These are phyloP conservation scores for Mortierella hygrophila DNA, from an alignment of 192 early-diverging fungal species.

Conservation along the genomic window DNA sequence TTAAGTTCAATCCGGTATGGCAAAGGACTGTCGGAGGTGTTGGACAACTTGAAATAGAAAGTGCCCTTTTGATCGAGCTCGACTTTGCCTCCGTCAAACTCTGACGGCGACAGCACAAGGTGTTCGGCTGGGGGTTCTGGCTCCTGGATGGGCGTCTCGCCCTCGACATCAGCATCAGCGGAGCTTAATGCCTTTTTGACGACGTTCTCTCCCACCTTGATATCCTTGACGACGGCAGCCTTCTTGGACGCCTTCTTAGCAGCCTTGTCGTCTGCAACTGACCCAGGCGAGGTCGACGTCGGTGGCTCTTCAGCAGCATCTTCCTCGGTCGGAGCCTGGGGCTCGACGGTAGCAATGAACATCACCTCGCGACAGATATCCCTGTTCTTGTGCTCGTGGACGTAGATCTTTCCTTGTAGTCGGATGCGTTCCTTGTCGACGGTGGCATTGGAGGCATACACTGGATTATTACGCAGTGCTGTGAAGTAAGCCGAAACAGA, in stretches of 20 bases:
- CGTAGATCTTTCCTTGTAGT: constrained; percentile 70
- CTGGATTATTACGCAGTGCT: constrained; percentile 45
- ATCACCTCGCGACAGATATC: constrained; percentile 79
- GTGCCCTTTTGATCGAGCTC: constrained; percentile 59
- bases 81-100: constrained; percentile 66
- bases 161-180: no score
- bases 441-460: background rate
- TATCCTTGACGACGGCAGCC: background rate
- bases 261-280: background rate
- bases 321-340: background rate
- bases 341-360: constrained; percentile 70
- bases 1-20: constrained; percentile 49
- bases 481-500: constrained; percentile 75
- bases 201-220: background rate
- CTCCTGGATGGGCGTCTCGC: background rate
- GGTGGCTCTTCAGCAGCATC: background rate
- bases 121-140: constrained; percentile 23
- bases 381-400: constrained; percentile 87
- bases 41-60: constrained; percentile 69
- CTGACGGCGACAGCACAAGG: constrained; percentile 55
- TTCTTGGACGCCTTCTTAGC: background rate
- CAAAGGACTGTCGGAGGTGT: constrained; percentile 35
- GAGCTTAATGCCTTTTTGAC: background rate
- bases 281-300: background rate
- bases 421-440: constrained; percentile 38